Evolutionary conservation across 148 eudicot genomes (phyloP).

Genomic region (Pouteria glomerata): DNA sequence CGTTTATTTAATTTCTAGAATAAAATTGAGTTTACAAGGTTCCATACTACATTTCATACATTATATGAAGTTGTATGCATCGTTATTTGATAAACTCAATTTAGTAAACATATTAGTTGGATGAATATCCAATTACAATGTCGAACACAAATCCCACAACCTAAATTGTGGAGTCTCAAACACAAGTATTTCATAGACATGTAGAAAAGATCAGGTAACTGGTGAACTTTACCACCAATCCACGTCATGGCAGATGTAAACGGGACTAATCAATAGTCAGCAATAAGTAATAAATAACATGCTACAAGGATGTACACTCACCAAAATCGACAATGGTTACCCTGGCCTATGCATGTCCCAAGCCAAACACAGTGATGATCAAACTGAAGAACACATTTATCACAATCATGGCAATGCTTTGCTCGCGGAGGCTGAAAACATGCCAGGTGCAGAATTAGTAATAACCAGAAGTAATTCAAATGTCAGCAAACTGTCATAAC

Average conservation of each 20-base stretch:
- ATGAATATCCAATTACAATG: no score
- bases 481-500: neutral
- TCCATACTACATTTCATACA: no score
- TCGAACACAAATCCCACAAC: no score
- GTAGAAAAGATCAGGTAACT: no score
- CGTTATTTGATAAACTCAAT: no score
- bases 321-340: conserved; percentile 96
- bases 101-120: no score
- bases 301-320: conserved; percentile 25
- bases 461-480: neutral
- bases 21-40: no score
- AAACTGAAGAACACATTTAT: conserved; percentile 90
- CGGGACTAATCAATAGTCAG: neutral
- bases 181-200: no score
- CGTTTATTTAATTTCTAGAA: no score
- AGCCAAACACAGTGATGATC: conserved; percentile 99
- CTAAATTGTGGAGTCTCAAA: no score
- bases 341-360: conserved; percentile 91
- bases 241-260: neutral
- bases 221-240: neutral
- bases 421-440: conserved; percentile 89
- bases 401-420: conserved; percentile 95
- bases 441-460: conserved; percentile 6
- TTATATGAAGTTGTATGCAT: no score
- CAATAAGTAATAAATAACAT: neutral